Evolutionary conservation across 805 yeast species (phyloP).

Genomic region (Metschnikowia aberdeeniae): DNA sequence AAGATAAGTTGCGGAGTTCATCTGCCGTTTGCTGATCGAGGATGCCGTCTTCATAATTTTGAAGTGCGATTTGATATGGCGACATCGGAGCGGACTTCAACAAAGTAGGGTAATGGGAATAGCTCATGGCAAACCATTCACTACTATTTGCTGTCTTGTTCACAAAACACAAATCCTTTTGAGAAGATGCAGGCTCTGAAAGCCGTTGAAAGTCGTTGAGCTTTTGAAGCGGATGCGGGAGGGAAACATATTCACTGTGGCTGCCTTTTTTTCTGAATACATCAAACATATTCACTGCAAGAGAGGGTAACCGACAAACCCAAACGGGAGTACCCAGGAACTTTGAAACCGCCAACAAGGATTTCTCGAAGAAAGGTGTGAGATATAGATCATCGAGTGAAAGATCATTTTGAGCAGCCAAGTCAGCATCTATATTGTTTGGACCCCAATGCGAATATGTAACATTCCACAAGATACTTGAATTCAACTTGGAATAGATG

Average conservation of each 20-base stretch:
- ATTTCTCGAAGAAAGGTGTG: constrained; percentile 78
- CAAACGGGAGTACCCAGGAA: constrained; percentile 71
- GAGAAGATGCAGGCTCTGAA: constrained; percentile 17
- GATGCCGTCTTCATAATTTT: constrained; percentile 21
- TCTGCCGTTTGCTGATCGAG: constrained; percentile 10
- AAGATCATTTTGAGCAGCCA: constrained; percentile 42
- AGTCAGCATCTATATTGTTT: constrained; percentile 69
- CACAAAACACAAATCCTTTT: constrained; percentile 49
- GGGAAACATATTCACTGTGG: constrained; percentile 40
- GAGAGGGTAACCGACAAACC: constrained; percentile 69
- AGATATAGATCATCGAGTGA: constrained; percentile 73
- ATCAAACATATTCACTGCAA: constrained; percentile 78
- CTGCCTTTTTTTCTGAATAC: constrained; percentile 39
- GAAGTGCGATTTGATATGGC: constrained; percentile 45
- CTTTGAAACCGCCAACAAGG: constrained; percentile 71
- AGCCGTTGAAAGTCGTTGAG: constrained; percentile 28
- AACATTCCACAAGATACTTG: constrained; percentile 69
- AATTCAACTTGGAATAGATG: constrained; percentile 69
- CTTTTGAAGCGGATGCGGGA: constrained; percentile 66
- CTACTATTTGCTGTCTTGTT: constrained; percentile 63
- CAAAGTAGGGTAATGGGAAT: constrained; percentile 69
- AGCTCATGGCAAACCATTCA: constrained; percentile 84
- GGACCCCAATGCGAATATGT: constrained; percentile 90
- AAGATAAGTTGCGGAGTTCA: constrained; percentile 15
- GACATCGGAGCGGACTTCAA: constrained; percentile 78